phyloP scores from a whole-genome alignment of 305 asterid species.

The Stenogyne calaminthoides region DNA sequence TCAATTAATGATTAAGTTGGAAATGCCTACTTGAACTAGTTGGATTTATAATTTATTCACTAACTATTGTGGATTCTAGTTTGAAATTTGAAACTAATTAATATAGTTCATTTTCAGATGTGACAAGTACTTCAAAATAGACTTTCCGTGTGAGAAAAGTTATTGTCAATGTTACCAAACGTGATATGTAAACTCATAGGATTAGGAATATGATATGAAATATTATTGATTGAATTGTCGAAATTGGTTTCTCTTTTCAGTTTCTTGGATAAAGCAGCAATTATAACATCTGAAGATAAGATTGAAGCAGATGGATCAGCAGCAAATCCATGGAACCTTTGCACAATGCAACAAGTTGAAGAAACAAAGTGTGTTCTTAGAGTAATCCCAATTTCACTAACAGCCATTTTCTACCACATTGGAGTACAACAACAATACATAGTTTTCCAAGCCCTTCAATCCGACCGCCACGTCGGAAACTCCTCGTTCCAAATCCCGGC shows the following conservation, averaged over 20 bases:
- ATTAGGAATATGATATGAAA: background rate
- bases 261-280: conserved; percentile 45
- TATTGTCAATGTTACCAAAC: background rate
- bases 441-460: conserved; percentile 60
- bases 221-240: background rate
- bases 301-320: conserved; percentile 43
- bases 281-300: conserved; percentile 35
- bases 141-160: background rate
- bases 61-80: background rate
- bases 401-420: conserved; percentile 42
- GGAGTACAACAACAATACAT: conserved; percentile 42
- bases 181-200: background rate
- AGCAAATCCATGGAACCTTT: conserved; percentile 43
- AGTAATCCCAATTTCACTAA: conserved; percentile 42
- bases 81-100: background rate
- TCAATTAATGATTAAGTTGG: background rate
- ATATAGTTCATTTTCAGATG: background rate
- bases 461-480: conserved; percentile 45
- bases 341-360: conserved; percentile 47
- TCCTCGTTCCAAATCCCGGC: conserved; percentile 48
- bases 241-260: conserved; percentile 15
- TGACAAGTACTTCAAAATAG: background rate
- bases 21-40: background rate
- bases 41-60: background rate
- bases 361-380: conserved; percentile 44